A percentile compares a stretch with the other conserved stretches of the same genome.
Evolutionary conservation across 78 protist species (phyloP).

Genomic region (Tieghemostelium lacteum): DNA sequence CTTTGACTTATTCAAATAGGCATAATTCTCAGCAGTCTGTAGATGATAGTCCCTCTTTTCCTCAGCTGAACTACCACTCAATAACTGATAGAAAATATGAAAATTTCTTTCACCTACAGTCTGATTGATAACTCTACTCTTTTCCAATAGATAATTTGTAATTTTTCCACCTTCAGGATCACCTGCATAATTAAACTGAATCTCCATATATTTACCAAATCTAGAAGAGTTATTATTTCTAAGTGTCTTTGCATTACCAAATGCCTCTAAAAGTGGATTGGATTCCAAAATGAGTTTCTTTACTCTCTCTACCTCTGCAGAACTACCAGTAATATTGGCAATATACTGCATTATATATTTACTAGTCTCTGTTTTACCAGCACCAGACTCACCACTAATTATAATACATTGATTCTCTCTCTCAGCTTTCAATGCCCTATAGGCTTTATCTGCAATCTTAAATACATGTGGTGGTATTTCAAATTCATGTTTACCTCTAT

Average conservation of each 20-base stretch:
- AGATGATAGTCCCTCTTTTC: background rate
- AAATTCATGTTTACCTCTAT: conserved; percentile 80
- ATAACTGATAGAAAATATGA: conserved; percentile 94
- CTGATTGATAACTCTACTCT: conserved; percentile 92
- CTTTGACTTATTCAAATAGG: conserved; percentile 65
- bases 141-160: conserved; percentile 84
- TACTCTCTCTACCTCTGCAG: conserved; percentile 90
- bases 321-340: conserved; percentile 77
- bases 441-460: conserved; percentile 73
- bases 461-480: conserved; percentile 93
- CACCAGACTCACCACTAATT: conserved; percentile 87
- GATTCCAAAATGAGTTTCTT: conserved; percentile 83
- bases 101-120: conserved; percentile 90
- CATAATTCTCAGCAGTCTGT: conserved; percentile 59
- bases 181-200: conserved; percentile 72
- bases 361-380: conserved; percentile 85
- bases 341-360: conserved; percentile 83
- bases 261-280: conserved; percentile 91
- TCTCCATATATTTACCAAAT: conserved; percentile 87
- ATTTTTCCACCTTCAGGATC: conserved; percentile 93
- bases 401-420: conserved; percentile 83
- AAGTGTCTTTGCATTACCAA: conserved; percentile 98
- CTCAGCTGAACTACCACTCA: conserved; percentile 73
- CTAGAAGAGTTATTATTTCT: conserved; percentile 97
- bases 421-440: conserved; percentile 59